Evolutionary conservation across 345 rosid genomes (phyloP).

Genomic region (Turritis glabra): DNA sequence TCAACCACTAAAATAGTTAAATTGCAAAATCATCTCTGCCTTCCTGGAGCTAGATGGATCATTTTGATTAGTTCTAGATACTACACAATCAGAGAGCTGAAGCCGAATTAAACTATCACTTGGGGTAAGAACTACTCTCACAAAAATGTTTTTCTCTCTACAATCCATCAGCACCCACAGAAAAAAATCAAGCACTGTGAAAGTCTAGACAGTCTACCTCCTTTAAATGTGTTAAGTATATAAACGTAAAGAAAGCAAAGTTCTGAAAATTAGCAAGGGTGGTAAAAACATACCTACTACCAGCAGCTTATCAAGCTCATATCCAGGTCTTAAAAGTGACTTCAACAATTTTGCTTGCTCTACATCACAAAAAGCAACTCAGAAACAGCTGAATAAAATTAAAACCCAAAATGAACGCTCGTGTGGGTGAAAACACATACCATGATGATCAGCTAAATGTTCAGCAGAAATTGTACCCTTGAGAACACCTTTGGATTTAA

Average conservation of each 20-base stretch:
- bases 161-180: background rate
- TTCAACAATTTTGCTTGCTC: constrained; percentile 65
- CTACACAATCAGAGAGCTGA: background rate
- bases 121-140: background rate
- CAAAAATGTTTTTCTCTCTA: background rate
- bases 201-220: background rate
- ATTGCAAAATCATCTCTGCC: background rate
- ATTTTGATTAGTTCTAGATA: background rate
- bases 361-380: constrained; percentile 46
- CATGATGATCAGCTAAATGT: constrained; percentile 94
- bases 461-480: constrained; percentile 77
- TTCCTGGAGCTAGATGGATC: constrained; percentile 8
- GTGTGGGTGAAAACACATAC: constrained; percentile 44
- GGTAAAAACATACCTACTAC: constrained; percentile 63
- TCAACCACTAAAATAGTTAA: constrained; percentile 8
- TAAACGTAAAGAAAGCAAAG: background rate
- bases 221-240: background rate
- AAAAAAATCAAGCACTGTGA: background rate
- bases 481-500: constrained; percentile 55
- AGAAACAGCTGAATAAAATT: constrained; percentile 28
- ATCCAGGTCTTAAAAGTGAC: constrained; percentile 78
- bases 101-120: constrained; percentile 1
- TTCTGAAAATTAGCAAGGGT: constrained; percentile 19
- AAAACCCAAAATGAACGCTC: background rate
- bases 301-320: constrained; percentile 74